Conservation (phyloP, 768 basidiomycete species). For the Agrocybe pediades region DNA sequence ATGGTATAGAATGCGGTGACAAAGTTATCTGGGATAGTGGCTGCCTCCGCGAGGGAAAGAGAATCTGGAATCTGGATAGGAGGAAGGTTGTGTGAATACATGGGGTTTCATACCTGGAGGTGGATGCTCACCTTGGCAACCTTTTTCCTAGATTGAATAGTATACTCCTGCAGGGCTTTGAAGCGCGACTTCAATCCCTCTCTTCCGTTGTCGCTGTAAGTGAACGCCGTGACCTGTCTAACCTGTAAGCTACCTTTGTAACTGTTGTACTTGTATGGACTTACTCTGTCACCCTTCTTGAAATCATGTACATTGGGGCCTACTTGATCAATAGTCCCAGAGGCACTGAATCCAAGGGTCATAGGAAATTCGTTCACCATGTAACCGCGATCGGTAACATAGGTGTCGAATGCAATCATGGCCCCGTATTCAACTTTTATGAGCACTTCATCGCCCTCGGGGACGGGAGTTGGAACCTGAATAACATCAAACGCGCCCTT, state of each 20-base stretch:
- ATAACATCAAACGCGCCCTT: conserved; percentile 36
- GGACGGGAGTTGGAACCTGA: conserved; percentile 33
- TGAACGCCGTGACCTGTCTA: conserved; percentile 28
- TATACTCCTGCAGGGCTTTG: conserved; percentile 41
- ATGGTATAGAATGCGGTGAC: conserved; percentile 42
- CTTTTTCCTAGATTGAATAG: conserved; percentile 26
- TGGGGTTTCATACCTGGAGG: background rate
- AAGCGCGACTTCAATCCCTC: conserved; percentile 11
- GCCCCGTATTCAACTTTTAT: conserved; percentile 42
- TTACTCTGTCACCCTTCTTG: conserved; percentile 40
- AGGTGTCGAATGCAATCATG: conserved; percentile 42
- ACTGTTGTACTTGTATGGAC: conserved; percentile 7
- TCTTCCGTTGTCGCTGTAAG: conserved; percentile 13
- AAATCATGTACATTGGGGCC: conserved; percentile 35
- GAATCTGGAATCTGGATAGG: conserved; percentile 39
- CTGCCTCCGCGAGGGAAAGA: conserved; percentile 35
- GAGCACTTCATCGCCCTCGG: conserved; percentile 38
- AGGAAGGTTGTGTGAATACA: background rate
- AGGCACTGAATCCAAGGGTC: conserved; percentile 36
- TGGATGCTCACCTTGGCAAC: conserved; percentile 37
- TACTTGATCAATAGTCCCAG: conserved; percentile 38
- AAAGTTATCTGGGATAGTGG: conserved; percentile 43
- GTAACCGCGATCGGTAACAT: conserved; percentile 35
- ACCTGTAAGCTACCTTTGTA: background rate
- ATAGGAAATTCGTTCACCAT: conserved; percentile 33